These are phyloP conservation scores for Magnusiomyces sp. DNA, from an alignment of 1,139 yeast species.

Conservation along the genomic window DNA sequence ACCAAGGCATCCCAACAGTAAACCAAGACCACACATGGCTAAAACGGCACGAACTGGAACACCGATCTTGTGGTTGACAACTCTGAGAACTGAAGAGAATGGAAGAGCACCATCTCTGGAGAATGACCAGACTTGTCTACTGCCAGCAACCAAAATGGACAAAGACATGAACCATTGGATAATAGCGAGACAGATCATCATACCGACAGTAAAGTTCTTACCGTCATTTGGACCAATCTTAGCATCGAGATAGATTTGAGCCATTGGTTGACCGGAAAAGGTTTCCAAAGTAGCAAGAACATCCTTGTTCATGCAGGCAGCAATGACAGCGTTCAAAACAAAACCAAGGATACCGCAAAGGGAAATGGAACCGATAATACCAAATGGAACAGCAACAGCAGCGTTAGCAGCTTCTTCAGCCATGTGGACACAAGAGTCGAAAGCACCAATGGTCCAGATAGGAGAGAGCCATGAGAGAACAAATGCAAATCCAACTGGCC, in stretches of 20 bases:
- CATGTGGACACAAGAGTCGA: conserved; percentile 66
- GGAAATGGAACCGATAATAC: conserved; percentile 47
- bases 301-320: conserved; percentile 50
- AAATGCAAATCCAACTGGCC: conserved; percentile 64
- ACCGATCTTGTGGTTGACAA: conserved; percentile 42
- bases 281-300: conserved; percentile 34
- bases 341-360: conserved; percentile 58
- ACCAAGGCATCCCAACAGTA: conserved; percentile 49
- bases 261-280: conserved; percentile 32
- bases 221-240: conserved; percentile 36
- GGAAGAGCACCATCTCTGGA: conserved; percentile 89
- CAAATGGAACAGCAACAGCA: conserved; percentile 57
- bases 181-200: conserved; percentile 26
- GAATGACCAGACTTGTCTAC: conserved; percentile 78
- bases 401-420: conserved; percentile 63
- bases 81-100: conserved; percentile 42
- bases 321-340: conserved; percentile 44
- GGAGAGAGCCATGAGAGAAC: conserved; percentile 56
- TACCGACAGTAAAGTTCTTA: conserved; percentile 49
- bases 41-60: conserved; percentile 58
- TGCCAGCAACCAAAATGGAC: conserved; percentile 66
- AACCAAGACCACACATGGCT: conserved; percentile 42
- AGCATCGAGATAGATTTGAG: conserved; percentile 57
- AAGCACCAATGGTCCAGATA: conserved; percentile 39
- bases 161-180: conserved; percentile 52